A percentile compares a stretch with the other conserved stretches of the same genome.
These are phyloP conservation scores for Acacia crassicarpa DNA, from an alignment of 306 rosid species.

Conservation along the genomic window DNA sequence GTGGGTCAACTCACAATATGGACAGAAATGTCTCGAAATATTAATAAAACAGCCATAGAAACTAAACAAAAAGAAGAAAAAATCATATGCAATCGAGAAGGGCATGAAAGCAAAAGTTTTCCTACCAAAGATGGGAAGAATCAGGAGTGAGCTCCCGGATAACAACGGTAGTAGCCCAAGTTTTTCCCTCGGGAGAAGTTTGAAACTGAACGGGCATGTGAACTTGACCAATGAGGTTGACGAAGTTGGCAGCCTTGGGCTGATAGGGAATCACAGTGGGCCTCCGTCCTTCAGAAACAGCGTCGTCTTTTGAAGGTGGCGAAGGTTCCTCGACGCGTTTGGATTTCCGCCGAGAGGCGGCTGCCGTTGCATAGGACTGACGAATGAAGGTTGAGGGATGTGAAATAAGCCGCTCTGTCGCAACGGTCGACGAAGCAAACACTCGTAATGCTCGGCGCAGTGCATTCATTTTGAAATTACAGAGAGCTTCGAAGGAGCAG, in stretches of 20 bases:
- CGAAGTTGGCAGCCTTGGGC: conserved; percentile 56
- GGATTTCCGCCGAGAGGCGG: background rate
- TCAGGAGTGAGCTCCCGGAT: conserved; percentile 22
- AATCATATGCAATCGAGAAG: background rate
- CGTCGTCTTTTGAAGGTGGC: background rate
- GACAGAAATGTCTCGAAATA: background rate
- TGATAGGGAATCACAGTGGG: conserved; percentile 62
- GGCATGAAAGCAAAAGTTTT: background rate
- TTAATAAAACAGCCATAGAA: background rate
- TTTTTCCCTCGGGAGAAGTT: conserved; percentile 40
- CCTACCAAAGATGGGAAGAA: conserved; percentile 39
- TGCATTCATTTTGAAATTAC: conserved; percentile 3
- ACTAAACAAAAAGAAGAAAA: background rate
- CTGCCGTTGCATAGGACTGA: conserved; percentile 20
- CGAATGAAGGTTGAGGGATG: conserved; percentile 5
- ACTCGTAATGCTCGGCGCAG: background rate
- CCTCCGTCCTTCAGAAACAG: conserved; percentile 6
- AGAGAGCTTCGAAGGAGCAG: background rate
- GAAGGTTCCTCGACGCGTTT: background rate
- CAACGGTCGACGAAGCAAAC: background rate
- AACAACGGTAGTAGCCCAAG: conserved; percentile 54
- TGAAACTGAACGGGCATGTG: conserved; percentile 44
- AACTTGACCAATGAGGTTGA: conserved; percentile 55
- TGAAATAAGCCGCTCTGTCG: background rate
- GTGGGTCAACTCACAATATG: background rate